Conservation (phyloP, 805 yeast species). For the Pichia membranifaciens region DNA sequence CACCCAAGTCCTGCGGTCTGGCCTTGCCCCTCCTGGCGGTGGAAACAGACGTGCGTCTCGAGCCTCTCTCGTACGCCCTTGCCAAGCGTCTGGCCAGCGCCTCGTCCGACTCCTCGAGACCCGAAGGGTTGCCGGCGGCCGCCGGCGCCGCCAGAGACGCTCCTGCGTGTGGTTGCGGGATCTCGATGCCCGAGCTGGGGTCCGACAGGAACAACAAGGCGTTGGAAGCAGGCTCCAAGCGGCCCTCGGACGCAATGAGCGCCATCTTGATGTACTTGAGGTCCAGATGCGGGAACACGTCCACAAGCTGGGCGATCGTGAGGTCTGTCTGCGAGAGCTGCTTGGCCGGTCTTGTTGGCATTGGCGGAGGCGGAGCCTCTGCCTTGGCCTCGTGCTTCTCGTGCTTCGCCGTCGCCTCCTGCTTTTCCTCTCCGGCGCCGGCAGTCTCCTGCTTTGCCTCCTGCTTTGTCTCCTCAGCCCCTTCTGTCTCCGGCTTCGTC, state of each 20-base stretch:
- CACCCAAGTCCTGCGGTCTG: too few species aligned
- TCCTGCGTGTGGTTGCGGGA: conserved; percentile 34
- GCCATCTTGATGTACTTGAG: conserved; percentile 68
- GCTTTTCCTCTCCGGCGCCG: too few species aligned
- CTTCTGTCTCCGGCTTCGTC: not conserved
- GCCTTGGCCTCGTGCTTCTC: too few species aligned
- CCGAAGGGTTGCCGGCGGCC: conserved; percentile 14
- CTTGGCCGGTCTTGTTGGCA: conserved; percentile 5
- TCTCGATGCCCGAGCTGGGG: conserved; percentile 53
- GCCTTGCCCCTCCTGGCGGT: not conserved
- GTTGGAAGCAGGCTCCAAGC: conserved; percentile 79
- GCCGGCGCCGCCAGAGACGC: conserved; percentile 23
- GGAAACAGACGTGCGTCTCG: conserved; percentile 3
- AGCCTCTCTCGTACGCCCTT: conserved; percentile 42
- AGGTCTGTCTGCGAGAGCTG: not conserved
- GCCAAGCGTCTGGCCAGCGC: conserved; percentile 76
- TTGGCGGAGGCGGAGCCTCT: not conserved
- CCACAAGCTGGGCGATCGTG: conserved; percentile 44
- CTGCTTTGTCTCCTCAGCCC: not conserved
- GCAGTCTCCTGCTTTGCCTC: not conserved
- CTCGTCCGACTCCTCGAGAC: conserved; percentile 51
- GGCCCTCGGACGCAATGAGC: conserved; percentile 78
- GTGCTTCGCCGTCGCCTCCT: too few species aligned
- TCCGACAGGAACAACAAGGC: conserved; percentile 79
- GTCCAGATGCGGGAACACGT: conserved; percentile 81